Base-by-base conservation (phyloP, 1,284 basidiomycete genomes). In the Trametes versicolor region DNA sequence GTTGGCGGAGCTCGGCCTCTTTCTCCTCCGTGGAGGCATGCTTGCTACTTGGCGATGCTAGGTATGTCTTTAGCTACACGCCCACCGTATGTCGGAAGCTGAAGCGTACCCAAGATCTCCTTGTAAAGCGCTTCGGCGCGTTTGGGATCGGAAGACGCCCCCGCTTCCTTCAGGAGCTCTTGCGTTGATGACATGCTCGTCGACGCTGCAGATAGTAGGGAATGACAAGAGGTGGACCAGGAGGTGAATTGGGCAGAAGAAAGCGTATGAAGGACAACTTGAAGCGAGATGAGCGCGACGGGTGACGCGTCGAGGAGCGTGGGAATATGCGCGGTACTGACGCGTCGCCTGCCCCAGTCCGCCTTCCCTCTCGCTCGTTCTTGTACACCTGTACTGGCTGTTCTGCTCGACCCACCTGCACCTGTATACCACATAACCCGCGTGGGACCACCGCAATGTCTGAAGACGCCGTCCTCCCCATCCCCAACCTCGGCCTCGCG, bases 381-480 rank as follows among this genome's bases (percentile, higher is more conserved):
- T n/a, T 17, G 41, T 43, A 4, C 41, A 43, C 17, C 52, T 51
- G 55, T 49, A 52, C 50, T 51, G 50, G 41, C 48, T 45, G 41
- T 55, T 53, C 41, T 55, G n/a, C 51, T 64, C 48, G 47, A 34
- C 41, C 41, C 47, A 36, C 54, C 0, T 39, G 15, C n/a, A 37
- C 10, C 17, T 34, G 27, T 29, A 8, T 21, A 23, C 17, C 37
- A 3, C 7, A 29, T 19, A 56, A 56, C 25, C 17, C 23, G 10
- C n/a, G 4, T 15, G 2, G 5, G 9, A 8, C 36, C 13, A n/a
- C 17, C 29, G 15, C 37, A 74, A 96, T 96, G 94, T 86, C 93
- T 58, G 94, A 96, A 80, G 95, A 97, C 71, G 82, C 88, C 29
- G 88, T 95, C 2, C 84, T 94, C 36, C 94, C 94, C 0, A 92